Evolutionary conservation across 306 rosid species (phyloP).

Genomic region (Gastrolobium villosum): DNA sequence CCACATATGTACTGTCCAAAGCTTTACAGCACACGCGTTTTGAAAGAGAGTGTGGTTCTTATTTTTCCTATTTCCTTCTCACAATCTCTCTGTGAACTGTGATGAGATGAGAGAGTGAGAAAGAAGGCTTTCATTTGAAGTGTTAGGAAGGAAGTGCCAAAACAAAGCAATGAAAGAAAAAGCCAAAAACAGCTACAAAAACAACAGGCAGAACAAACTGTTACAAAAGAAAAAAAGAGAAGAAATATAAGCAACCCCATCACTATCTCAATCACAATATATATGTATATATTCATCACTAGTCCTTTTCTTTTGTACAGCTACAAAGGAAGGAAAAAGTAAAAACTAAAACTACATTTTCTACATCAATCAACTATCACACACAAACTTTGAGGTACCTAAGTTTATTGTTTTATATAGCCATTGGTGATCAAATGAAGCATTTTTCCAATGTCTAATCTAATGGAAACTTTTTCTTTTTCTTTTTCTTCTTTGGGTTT

Average conservation of each 20-base stretch:
- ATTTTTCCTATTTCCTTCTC: background rate
- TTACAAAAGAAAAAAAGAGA: no score
- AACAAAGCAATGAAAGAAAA: conserved; percentile 36
- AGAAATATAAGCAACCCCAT: conserved; percentile 43
- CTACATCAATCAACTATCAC: conserved; percentile 38
- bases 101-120: background rate
- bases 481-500: background rate
- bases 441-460: no score
- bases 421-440: conserved; percentile 1
- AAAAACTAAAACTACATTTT: conserved; percentile 27
- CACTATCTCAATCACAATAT: conserved; percentile 47
- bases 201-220: background rate
- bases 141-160: conserved; percentile 59
- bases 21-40: conserved; percentile 26
- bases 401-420: background rate
- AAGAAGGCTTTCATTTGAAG: no score
- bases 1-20: background rate
- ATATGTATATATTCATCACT: conserved; percentile 32
- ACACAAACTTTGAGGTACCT: conserved; percentile 45
- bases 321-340: no score
- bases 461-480: background rate
- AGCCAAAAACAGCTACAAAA: conserved; percentile 36
- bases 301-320: conserved; percentile 33
- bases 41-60: background rate
- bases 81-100: background rate